These are phyloP conservation scores for Cercospora zeina DNA, from an alignment of 2,329 filamentous ascomycete genomes.

Conservation along the genomic window DNA sequence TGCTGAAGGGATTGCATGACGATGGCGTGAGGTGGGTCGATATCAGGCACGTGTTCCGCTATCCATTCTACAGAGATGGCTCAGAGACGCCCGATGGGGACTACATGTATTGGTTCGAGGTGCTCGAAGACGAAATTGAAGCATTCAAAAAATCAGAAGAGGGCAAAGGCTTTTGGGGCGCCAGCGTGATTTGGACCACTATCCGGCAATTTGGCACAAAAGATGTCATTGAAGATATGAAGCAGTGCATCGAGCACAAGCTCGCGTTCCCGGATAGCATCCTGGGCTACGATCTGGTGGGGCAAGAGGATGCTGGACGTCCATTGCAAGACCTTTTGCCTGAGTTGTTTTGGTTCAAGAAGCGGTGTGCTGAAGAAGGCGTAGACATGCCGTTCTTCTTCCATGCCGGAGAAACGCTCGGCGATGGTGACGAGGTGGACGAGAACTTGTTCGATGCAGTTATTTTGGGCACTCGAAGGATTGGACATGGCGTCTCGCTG, in stretches of 20 bases:
- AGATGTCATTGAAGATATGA: constrained; percentile 73
- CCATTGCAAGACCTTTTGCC: constrained; percentile 75
- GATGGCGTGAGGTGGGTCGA: constrained; percentile 88
- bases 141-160: constrained; percentile 70
- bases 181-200: constrained; percentile 80
- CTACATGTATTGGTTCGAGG: constrained; percentile 68
- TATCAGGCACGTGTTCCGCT: constrained; percentile 71
- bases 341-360: constrained; percentile 90
- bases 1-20: constrained; percentile 70
- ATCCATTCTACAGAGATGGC: constrained; percentile 66
- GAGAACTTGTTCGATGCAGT: constrained; percentile 87
- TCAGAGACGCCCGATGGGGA: constrained; percentile 66
- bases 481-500: constrained; percentile 84
- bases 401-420: constrained; percentile 86
- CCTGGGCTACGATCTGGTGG: constrained; percentile 85
- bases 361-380: constrained; percentile 73
- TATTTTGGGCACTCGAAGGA: constrained; percentile 79
- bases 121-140: constrained; percentile 74
- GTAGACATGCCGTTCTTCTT: constrained; percentile 93
- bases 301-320: constrained; percentile 78
- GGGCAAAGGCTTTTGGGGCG: constrained; percentile 78
- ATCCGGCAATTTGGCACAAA: constrained; percentile 65
- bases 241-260: constrained; percentile 81
- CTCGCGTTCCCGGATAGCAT: constrained; percentile 74
- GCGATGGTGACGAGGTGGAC: constrained; percentile 74